phyloP scores from a whole-genome alignment of 805 yeast genomes.

The Starmera pachycereana region DNA sequence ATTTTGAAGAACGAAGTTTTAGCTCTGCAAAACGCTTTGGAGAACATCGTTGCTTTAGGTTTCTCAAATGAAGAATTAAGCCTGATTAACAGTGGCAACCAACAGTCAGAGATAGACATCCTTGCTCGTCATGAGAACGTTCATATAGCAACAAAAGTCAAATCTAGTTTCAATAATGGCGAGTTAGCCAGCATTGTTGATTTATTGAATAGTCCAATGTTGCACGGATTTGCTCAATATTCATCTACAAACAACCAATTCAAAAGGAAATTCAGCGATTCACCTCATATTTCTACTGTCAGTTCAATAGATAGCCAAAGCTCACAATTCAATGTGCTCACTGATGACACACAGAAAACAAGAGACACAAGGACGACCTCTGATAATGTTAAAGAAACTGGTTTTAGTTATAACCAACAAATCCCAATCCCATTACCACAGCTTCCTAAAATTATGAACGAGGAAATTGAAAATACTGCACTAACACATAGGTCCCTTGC shows the following conservation, averaged over 20 bases:
- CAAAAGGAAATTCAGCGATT: too few species aligned
- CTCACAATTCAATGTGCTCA: not conserved
- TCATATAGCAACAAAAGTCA: not conserved
- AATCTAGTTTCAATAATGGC: not conserved
- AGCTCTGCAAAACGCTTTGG: conserved; percentile 2
- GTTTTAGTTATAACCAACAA: not conserved
- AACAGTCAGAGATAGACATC: not conserved
- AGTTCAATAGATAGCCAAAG: too few species aligned
- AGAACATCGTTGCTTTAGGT: conserved; percentile 1
- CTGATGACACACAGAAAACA: not conserved
- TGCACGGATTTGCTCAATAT: not conserved
- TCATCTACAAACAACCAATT: not conserved
- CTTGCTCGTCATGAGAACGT: not conserved
- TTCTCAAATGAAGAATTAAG: not conserved
- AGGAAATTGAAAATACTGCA: conserved; percentile 44
- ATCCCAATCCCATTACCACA: not conserved
- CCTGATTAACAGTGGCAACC: not conserved
- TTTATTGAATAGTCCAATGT: not conserved
- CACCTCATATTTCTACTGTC: too few species aligned
- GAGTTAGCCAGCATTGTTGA: not conserved
- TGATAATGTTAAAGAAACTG: not conserved
- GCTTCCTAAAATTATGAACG: conserved; percentile 24
- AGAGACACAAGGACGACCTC: not conserved
- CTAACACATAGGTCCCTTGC: conserved; percentile 73
- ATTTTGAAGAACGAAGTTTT: conserved; percentile 1